Evolutionary conservation across 1,284 basidiomycete species (phyloP).

Genomic region (Rugosomyces carneus): DNA sequence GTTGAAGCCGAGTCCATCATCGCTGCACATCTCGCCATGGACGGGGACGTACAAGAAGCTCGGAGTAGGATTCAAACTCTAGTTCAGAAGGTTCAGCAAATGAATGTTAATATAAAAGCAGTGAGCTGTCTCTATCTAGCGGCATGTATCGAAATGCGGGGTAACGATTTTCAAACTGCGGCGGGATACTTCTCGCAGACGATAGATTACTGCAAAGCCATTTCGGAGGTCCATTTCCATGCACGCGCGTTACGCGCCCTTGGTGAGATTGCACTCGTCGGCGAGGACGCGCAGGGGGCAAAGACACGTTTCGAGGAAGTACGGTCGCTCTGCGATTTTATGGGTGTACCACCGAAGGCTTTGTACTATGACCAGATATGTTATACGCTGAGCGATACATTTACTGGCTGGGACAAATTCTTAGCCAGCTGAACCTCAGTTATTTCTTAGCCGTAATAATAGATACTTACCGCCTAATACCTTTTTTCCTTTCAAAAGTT

Average conservation of each 20-base stretch:
- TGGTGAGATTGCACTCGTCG: conserved; percentile 7
- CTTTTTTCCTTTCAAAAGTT: too few relatives aligned
- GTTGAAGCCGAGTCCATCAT: background rate
- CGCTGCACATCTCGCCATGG: conserved; percentile 6
- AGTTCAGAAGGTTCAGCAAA: background rate
- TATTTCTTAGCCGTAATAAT: too few relatives aligned
- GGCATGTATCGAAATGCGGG: background rate
- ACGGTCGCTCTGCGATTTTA: too few relatives aligned
- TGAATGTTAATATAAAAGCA: background rate
- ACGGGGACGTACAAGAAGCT: conserved; percentile 1
- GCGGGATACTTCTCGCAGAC: conserved; percentile 1
- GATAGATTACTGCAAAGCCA: conserved; percentile 2
- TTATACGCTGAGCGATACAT: too few relatives aligned
- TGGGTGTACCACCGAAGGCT: too few relatives aligned
- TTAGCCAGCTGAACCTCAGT: too few relatives aligned
- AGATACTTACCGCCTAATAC: too few relatives aligned
- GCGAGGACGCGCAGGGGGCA: conserved; percentile 2
- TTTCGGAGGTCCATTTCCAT: background rate
- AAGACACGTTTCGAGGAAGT: conserved; percentile 3
- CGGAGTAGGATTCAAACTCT: background rate
- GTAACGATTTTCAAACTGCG: too few relatives aligned
- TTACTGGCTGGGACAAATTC: too few relatives aligned
- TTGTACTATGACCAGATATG: too few relatives aligned
- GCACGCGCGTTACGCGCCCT: conserved; percentile 6
- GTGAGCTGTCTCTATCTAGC: background rate